Base-by-base conservation (phyloP, 768 basidiomycete genomes). In the Amyloporia xantha region DNA sequence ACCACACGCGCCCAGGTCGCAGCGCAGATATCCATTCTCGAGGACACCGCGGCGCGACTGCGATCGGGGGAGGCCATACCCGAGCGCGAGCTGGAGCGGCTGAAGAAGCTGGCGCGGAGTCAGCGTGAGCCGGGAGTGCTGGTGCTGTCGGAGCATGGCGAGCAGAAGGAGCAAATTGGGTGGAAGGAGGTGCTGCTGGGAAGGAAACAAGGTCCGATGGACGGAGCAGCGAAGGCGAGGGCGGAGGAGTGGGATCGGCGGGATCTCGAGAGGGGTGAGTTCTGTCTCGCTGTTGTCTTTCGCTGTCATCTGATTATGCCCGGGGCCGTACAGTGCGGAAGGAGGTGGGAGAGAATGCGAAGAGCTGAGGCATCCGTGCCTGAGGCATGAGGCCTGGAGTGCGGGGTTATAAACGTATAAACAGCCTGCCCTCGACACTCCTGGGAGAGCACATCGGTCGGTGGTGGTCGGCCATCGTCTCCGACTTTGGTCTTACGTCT, bases 1-100 rank as follows among this genome's bases (percentile, higher is more conserved):
- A 78, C 78, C 37, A 79, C 84, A 49, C 74, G 74, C 37, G 70
- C 77, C 13, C 75, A 75, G 21, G 59, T 74, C 37, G 62, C 72
- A 44, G 82, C 84, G 4, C 82, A 77, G 49, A 69, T 78, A 33
- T 78, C 82, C 19, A 77, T 88, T 53, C 70, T 88, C 49, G 73
- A 80, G 49, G 77, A 78, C 44, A 72, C 86, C 47, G 70, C 71
- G 5, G 66, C 70, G 21, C 78, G 78, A 51, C 65, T 86, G 41
- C 70, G 71, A 28, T 71, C 75, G 1, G 70, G 71, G 44, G 70
- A 69, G 47, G 55, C 66, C 28, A 59, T 80, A 42, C 66, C 75
- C 2, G 64, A 66, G 54, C 74, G 68, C 27, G 84, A 86, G 55
- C 64, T 85, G 21, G 71, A 67, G 36, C 68, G 76, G 49, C 63